Evolutionary conservation across 371 early-diverging fungal species (phyloP).

Genomic region (Saksenaea vasiformis): DNA sequence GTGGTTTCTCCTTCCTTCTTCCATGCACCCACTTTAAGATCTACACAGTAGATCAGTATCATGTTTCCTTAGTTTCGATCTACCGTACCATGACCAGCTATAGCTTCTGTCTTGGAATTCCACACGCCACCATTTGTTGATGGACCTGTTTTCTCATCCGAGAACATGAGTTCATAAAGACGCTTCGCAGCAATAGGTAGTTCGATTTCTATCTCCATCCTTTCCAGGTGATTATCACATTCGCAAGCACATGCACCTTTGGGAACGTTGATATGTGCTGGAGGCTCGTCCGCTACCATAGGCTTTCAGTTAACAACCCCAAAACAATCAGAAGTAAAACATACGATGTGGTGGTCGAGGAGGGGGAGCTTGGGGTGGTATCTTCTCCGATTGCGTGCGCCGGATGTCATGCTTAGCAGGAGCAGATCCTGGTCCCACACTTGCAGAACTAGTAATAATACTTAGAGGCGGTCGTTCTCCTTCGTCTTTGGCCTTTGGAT

Average conservation of each 20-base stretch:
- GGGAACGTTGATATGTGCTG: constrained; percentile 43
- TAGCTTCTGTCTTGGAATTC: constrained; percentile 49
- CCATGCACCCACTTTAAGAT: constrained; percentile 11
- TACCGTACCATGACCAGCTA: constrained; percentile 48
- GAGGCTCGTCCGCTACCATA: constrained; percentile 21
- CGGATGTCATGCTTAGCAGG: not conserved
- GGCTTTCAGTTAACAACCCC: not conserved
- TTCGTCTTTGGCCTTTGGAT: not conserved
- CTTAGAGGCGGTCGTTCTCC: not conserved
- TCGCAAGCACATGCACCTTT: constrained; percentile 51
- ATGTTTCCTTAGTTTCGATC: not conserved
- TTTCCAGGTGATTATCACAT: constrained; percentile 74
- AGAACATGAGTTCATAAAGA: constrained; percentile 63
- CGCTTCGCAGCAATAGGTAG: constrained; percentile 66
- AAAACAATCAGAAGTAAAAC: not conserved
- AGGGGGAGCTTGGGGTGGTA: not conserved
- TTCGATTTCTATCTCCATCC: constrained; percentile 55
- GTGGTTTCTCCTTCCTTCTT: constrained; percentile 17
- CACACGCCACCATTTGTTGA: constrained; percentile 48
- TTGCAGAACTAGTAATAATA: not conserved
- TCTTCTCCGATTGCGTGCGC: not conserved
- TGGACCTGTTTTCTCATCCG: constrained; percentile 36
- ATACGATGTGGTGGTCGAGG: not conserved
- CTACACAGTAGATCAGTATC: not conserved
- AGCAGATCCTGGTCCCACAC: not conserved